Base-by-base conservation (phyloP, 2,329 filamentous ascomycete genomes). In the Fusarium xylarioides region DNA sequence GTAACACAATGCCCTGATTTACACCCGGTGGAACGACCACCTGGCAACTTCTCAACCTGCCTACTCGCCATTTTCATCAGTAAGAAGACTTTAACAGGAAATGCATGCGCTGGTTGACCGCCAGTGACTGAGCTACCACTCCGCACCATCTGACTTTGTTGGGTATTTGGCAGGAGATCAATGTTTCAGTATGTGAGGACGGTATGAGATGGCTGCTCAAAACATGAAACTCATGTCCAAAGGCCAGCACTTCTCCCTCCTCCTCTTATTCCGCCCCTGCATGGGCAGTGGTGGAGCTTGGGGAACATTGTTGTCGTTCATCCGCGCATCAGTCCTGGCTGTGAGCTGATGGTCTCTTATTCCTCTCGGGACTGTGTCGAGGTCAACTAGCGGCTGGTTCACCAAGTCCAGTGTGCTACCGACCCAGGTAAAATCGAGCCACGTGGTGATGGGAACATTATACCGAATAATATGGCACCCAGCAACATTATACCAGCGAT, bases 331-430 rank as follows among this genome's bases (percentile, higher is more conserved):
- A 42, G 40, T 42, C 40, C 40, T 42, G 40, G 9, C 40, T 11
- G 0, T n/a, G 21, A n/a, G 40, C 40, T 42, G 40, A n/a, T 42
- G 1, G 1, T 15, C 14, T 16, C 4, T 5, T 2, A 9, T 42
- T n/a, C n/a, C 21, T n/a, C 4, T 6, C 21, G 40, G 40, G 14
- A 16, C 21, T 15, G 7, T 9, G 5, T 7, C 1, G 21, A 42
- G 40, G 9, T 42, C 3, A 5, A 42, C 40, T 7, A 11, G 40
- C 40, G 40, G 14, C 21, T 1, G 1, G 21, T n/a, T 42, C 38
- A 42, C 1, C 21, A 0, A 0, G 14, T 42, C 21, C 21, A n/a
- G 21, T 4, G 3, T 4, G 38, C 8, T n/a, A 0, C 40, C 14
- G 4, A 1, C 4, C 14, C 21, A 16, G 4, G 40, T 16, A 2